These are phyloP conservation scores for Aspergillus thermomutatus DNA, from an alignment of 2,329 filamentous ascomycete genomes.

Conservation along the genomic window DNA sequence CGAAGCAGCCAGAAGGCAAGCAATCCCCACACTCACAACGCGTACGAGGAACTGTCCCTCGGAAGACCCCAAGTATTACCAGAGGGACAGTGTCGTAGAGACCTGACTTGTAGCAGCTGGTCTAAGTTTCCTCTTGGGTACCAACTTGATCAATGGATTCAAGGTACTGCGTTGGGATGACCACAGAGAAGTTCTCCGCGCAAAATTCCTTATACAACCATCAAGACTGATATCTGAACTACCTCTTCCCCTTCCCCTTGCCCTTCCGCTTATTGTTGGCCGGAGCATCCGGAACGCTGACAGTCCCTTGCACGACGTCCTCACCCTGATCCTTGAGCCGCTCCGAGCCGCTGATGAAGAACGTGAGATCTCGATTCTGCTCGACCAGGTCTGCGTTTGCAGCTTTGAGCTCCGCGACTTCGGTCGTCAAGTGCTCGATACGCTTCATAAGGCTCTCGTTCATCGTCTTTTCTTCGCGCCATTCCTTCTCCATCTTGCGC, in stretches of 20 bases:
- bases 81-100: background rate
- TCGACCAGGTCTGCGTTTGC: conserved; percentile 73
- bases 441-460: conserved; percentile 75
- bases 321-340: conserved; percentile 70
- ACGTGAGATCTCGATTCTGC: conserved; percentile 80
- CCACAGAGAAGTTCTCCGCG: background rate
- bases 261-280: conserved; percentile 48
- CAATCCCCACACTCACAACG: background rate
- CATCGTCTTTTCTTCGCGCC: conserved; percentile 83
- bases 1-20: background rate
- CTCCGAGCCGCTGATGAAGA: conserved; percentile 82
- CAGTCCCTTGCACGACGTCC: conserved; percentile 71
- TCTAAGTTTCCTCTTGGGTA: background rate
- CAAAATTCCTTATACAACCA: background rate
- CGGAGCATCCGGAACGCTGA: conserved; percentile 58
- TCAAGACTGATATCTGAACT: background rate
- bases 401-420: conserved; percentile 55
- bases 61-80: background rate
- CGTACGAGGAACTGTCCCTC: background rate
- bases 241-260: conserved; percentile 26
- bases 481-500: conserved; percentile 68
- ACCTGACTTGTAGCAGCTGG: background rate
- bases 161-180: background rate
- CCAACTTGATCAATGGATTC: background rate
- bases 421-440: conserved; percentile 63